Conservation (phyloP, 768 basidiomycete species). For the Podaxis carcinomalis region DNA sequence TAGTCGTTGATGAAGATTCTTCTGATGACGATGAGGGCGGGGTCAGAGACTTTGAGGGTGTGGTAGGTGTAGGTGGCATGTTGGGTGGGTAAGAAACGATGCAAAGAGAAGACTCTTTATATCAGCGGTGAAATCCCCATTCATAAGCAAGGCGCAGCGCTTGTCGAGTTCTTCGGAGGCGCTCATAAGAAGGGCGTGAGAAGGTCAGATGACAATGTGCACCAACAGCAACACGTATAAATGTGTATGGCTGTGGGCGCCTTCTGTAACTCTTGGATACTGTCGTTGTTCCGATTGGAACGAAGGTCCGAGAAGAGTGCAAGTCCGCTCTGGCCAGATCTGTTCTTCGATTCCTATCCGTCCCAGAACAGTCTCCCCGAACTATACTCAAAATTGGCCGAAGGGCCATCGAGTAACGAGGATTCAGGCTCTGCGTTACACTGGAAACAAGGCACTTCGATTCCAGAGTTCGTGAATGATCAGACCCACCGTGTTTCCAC, state of each 20-base stretch:
- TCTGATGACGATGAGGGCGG: neutral
- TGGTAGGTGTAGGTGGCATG: neutral
- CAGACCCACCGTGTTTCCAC: too few species aligned
- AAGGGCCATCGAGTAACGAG: neutral
- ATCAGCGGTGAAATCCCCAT: neutral
- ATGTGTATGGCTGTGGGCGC: neutral
- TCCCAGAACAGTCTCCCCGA: neutral
- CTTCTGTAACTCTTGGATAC: neutral
- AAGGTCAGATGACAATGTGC: neutral
- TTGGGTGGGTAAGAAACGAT: neutral
- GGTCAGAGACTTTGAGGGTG: neutral
- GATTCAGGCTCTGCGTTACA: too few species aligned
- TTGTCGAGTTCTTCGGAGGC: neutral
- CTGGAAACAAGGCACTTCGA: too few species aligned
- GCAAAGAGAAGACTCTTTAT: neutral
- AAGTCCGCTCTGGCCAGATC: neutral
- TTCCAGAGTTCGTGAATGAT: too few species aligned
- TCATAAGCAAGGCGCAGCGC: neutral
- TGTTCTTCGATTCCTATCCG: neutral
- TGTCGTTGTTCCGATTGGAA: neutral
- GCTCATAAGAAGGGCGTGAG: neutral
- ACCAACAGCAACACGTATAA: neutral
- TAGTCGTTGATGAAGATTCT: neutral
- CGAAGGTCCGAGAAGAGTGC: neutral
- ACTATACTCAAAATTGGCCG: neutral